phyloP scores from a whole-genome alignment of 192 early-diverging fungal species.

The Coemansia sp. region DNA sequence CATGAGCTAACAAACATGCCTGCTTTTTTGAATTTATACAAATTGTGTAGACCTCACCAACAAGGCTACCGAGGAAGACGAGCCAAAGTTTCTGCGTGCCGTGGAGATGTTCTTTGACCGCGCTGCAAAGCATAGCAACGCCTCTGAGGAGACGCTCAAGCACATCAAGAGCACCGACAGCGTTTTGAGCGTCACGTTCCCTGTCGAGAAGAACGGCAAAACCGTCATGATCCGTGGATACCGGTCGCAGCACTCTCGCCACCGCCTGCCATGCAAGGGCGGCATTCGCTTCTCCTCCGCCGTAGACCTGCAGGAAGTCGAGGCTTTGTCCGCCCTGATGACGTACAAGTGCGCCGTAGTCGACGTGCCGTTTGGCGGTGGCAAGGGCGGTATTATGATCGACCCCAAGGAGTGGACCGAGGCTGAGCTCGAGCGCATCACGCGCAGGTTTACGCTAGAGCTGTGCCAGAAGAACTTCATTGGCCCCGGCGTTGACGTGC shows the following conservation, averaged over 20 bases:
- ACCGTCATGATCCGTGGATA: slow-evolving; percentile 76
- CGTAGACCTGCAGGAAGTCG: slow-evolving; percentile 82
- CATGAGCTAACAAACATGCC: too few relatives aligned
- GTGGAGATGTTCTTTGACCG: slow-evolving; percentile 75
- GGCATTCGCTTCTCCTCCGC: slow-evolving; percentile 81
- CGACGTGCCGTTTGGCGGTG: slow-evolving; percentile 80
- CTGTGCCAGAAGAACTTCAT: slow-evolving; percentile 88
- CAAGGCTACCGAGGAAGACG: slow-evolving; percentile 63
- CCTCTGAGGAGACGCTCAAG: slow-evolving; percentile 60
- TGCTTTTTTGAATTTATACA: background rate
- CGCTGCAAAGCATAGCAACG: slow-evolving; percentile 69
- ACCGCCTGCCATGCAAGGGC: slow-evolving; percentile 79
- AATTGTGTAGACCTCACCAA: slow-evolving; percentile 21
- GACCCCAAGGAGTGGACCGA: slow-evolving; percentile 77
- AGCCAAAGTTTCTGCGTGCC: slow-evolving; percentile 72
- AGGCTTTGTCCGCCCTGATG: slow-evolving; percentile 83
- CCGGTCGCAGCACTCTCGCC: slow-evolving; percentile 84
- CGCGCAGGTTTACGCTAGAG: slow-evolving; percentile 80
- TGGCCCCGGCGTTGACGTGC: slow-evolving; percentile 80
- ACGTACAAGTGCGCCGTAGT: slow-evolving; percentile 88
- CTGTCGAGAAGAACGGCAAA: slow-evolving; percentile 70
- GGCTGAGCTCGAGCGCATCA: slow-evolving; percentile 77
- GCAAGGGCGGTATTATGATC: slow-evolving; percentile 85
- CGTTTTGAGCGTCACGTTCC: slow-evolving; percentile 77
- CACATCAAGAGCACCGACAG: slow-evolving; percentile 76